Evolutionary conservation across 306 rosid genomes (phyloP).

Genomic region (Dryas octopetala): DNA sequence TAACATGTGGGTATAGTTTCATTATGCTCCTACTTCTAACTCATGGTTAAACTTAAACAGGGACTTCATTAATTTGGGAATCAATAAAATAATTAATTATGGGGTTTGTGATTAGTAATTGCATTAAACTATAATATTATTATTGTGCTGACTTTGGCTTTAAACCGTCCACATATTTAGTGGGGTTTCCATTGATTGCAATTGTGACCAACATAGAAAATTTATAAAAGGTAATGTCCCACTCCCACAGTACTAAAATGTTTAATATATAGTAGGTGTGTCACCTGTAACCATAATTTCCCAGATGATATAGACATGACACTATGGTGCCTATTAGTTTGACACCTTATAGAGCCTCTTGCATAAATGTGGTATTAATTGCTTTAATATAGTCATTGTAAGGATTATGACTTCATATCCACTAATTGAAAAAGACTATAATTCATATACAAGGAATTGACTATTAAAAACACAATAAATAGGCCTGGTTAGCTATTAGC

Average conservation of each 20-base stretch:
- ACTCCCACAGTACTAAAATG: conserved; percentile 5
- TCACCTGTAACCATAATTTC: neutral
- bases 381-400: neutral
- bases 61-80: neutral
- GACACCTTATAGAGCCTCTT: neutral
- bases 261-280: neutral
- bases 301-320: neutral
- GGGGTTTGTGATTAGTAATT: neutral
- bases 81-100: neutral
- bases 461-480: neutral
- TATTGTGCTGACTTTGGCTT: neutral
- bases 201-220: neutral
- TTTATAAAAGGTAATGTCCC: neutral
- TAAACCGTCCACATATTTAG: conserved; percentile 12
- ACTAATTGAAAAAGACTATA: too few species aligned
- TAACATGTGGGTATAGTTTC: too few species aligned
- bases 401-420: neutral
- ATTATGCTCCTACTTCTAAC: neutral
- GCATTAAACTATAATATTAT: conserved; percentile 6
- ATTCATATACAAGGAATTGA: neutral
- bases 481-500: too few species aligned
- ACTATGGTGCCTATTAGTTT: neutral
- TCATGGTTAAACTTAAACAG: neutral
- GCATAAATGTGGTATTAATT: neutral
- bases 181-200: conserved; percentile 17